Evolutionary conservation across 805 yeast genomes (phyloP).

Genomic region (Starmerella stigmatis): DNA sequence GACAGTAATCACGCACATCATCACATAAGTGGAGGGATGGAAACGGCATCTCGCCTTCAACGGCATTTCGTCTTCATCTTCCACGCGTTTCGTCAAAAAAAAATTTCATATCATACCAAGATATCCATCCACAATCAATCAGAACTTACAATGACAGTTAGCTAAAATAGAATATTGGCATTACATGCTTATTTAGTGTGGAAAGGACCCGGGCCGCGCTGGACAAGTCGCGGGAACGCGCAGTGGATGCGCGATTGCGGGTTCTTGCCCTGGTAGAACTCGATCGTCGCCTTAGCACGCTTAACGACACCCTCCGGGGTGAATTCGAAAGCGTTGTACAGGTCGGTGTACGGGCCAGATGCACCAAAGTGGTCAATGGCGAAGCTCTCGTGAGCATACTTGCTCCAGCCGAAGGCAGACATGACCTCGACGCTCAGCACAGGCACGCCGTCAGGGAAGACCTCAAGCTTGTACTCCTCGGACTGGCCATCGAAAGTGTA

Average conservation of each 20-base stretch:
- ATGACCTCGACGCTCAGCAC: constrained; percentile 87
- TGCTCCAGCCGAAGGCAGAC: constrained; percentile 85
- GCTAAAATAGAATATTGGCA: too few species aligned
- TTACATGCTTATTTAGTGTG: constrained; percentile 6
- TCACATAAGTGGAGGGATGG: too few species aligned
- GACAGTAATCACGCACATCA: too few species aligned
- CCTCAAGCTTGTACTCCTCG: constrained; percentile 66
- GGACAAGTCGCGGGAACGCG: constrained; percentile 24
- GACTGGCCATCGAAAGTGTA: constrained; percentile 78
- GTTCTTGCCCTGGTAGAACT: constrained; percentile 70
- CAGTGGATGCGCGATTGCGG: constrained; percentile 57
- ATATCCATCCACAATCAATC: too few species aligned
- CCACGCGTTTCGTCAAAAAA: too few species aligned
- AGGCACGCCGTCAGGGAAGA: constrained; percentile 92
- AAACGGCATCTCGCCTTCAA: too few species aligned
- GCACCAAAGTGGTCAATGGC: constrained; percentile 96
- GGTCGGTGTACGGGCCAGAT: constrained; percentile 76
- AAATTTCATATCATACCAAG: too few species aligned
- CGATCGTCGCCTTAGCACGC: constrained; percentile 69
- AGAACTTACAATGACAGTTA: too few species aligned
- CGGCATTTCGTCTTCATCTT: too few species aligned
- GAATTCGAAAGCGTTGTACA: constrained; percentile 79
- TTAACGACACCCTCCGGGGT: constrained; percentile 86
- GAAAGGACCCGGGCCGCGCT: constrained; percentile 28
- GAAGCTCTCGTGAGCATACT: constrained; percentile 91